Conservation (phyloP, 768 basidiomycete species). For the Lentinus tigrinus region DNA sequence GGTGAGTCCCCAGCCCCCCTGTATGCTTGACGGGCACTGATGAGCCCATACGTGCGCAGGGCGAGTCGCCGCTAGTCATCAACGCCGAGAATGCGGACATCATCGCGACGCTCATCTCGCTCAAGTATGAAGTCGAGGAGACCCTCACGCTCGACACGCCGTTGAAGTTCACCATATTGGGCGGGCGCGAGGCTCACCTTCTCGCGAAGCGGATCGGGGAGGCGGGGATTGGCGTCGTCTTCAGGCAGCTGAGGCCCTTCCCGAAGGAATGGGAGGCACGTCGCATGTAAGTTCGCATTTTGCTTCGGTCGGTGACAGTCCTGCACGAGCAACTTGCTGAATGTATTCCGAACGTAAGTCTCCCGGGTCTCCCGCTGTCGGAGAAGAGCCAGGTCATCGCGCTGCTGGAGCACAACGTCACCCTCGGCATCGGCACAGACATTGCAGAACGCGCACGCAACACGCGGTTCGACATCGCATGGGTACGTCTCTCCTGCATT, state of each 20-base stretch:
- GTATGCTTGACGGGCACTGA: no score
- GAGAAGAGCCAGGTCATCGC: conserved; percentile 55
- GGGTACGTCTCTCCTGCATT: conserved; percentile 46
- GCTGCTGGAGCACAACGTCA: conserved; percentile 68
- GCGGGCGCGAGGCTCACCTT: conserved; percentile 68
- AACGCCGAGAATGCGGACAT: conserved; percentile 64
- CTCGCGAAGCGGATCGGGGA: conserved; percentile 70
- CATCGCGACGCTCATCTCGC: conserved; percentile 60
- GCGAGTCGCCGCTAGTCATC: conserved; percentile 60
- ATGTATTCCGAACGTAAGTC: conserved; percentile 34
- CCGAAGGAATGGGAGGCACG: conserved; percentile 68
- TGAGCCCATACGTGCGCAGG: conserved; percentile 38
- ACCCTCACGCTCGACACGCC: conserved; percentile 30
- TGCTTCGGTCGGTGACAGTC: no score
- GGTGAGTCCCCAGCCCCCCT: conserved; percentile 33
- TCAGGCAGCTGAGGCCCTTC: conserved; percentile 67
- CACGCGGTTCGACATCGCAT: conserved; percentile 76
- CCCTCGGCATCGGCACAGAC: conserved; percentile 66
- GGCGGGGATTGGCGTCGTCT: conserved; percentile 68
- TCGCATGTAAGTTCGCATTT: conserved; percentile 48
- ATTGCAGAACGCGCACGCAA: conserved; percentile 61
- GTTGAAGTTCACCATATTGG: conserved; percentile 50
- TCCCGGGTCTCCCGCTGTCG: conserved; percentile 75
- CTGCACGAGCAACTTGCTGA: neutral
- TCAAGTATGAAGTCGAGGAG: conserved; percentile 63